phyloP scores from a whole-genome alignment of 139 green algal species.

The Pleodorina starrii region DNA sequence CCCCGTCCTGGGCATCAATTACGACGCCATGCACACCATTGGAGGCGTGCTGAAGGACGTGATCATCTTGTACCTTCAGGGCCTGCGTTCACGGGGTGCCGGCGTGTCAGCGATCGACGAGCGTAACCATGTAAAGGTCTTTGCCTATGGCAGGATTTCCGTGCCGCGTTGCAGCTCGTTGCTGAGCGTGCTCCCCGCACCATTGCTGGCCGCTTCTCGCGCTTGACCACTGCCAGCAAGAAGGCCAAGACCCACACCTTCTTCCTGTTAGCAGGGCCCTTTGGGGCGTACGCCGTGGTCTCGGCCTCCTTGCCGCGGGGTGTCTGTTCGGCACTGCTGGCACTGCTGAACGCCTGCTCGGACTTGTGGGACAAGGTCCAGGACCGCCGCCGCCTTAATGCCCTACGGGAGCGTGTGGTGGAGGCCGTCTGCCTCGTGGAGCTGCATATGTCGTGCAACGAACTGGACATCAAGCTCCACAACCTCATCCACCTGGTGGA shows the following conservation, averaged over 20 bases:
- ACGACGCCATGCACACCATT: too few relatives aligned
- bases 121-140: too few relatives aligned
- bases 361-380: background rate
- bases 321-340: background rate
- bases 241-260: background rate
- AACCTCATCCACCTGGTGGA: constrained; percentile 14
- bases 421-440: background rate
- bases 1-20: too few relatives aligned
- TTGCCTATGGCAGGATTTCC: background rate
- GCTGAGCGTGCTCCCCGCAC: background rate
- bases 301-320: background rate
- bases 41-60: too few relatives aligned
- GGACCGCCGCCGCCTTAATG: background rate
- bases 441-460: background rate
- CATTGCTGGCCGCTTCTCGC: background rate
- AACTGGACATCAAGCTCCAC: constrained; percentile 37
- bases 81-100: too few relatives aligned
- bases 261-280: background rate
- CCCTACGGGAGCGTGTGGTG: background rate
- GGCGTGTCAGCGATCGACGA: too few relatives aligned
- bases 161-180: background rate
- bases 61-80: too few relatives aligned
- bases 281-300: background rate
- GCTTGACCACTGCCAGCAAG: background rate
- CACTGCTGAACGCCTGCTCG: background rate